Evolutionary conservation across 768 basidiomycete species (phyloP).

Genomic region (Mycena albidolilacea): DNA sequence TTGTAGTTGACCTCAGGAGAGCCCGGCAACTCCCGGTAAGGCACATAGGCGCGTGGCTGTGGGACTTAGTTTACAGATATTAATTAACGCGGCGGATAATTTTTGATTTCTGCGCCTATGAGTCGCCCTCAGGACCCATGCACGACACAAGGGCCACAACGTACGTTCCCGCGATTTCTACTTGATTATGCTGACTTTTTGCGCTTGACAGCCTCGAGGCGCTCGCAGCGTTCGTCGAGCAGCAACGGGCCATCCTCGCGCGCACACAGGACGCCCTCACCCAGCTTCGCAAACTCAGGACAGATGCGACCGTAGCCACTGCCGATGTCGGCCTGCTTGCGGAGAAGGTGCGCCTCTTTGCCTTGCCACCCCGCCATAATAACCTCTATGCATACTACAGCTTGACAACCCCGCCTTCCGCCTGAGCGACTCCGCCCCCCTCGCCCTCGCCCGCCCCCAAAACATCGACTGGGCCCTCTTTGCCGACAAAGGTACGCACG

Average conservation of each 20-base stretch:
- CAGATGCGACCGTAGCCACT: conserved; percentile 53
- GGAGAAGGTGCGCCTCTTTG: conserved; percentile 47
- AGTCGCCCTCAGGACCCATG: too few relatives aligned
- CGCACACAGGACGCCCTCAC: conserved; percentile 76
- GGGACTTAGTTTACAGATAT: too few relatives aligned
- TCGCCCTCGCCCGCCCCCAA: conserved; percentile 57
- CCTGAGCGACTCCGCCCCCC: conserved; percentile 59
- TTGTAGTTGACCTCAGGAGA: too few relatives aligned
- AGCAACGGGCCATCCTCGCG: conserved; percentile 71
- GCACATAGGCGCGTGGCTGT: too few relatives aligned
- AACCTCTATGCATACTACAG: conserved; percentile 21
- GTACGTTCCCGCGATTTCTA: too few relatives aligned
- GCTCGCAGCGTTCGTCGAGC: conserved; percentile 75
- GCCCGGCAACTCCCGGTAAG: too few relatives aligned
- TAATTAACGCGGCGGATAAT: too few relatives aligned
- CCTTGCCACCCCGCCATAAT: neutral
- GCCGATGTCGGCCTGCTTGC: conserved; percentile 53
- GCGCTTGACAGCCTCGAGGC: conserved; percentile 64
- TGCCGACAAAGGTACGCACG: conserved; percentile 63
- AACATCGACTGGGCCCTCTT: conserved; percentile 77
- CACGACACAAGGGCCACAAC: too few relatives aligned
- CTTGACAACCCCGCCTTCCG: conserved; percentile 53
- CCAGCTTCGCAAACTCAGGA: conserved; percentile 63
- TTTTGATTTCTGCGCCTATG: too few relatives aligned
- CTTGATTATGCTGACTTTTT: too few relatives aligned